Evolutionary conservation across 73 alveolate species (phyloP), one percentile per base, ranked within the genome.

Genomic region (Tetrahymena borealis): DNA sequence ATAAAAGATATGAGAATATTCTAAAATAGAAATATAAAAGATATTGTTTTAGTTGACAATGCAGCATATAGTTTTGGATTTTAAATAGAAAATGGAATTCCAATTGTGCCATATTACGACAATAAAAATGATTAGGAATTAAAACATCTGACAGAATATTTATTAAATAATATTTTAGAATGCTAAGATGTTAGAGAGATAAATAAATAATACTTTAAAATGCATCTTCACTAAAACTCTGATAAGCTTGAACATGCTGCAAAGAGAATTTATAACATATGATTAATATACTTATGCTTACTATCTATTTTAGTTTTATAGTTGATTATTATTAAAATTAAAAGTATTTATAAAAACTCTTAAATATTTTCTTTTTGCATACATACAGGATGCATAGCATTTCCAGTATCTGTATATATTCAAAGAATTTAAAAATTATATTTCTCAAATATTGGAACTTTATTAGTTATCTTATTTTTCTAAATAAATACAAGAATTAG

Each of bases 1-100:
- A 77, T 95, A 1, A 95, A 95, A 39, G 96, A 95, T 90, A 60
- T 95, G 40, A 92, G 92, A 90, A 92, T 92, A 39, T 91, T 91
- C 20, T 79, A 91, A 20, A 92, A 90, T 16, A 79, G 91, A 43
- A 20, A 15, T 39, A 39, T 92, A 38, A 78, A 91, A 32, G 95
- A 92, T 78, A 38, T 92, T 32, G 95, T 92, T n/a, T 32, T 90
- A 9, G n/a, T 92, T n/a, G 95, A 92, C 36, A 92, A 92, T 92
- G 95, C 95, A 13, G 95, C 95, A 13, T 92, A 92, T 78, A 78
- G 93, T 38, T 92, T 92, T 92, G 90, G 93, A 39, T 39, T 92
- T 15, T 78, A 92, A 39, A 28, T 60, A 60, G 90, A 60, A 78
- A 92, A 92, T 92, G 95, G 95, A 16, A 78, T 92, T 11, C 95